Percentiles rank a stretch among this genome's conserved stretches.
Conservation (phyloP, 768 basidiomycete species). For the Suillus subalutaceus region DNA sequence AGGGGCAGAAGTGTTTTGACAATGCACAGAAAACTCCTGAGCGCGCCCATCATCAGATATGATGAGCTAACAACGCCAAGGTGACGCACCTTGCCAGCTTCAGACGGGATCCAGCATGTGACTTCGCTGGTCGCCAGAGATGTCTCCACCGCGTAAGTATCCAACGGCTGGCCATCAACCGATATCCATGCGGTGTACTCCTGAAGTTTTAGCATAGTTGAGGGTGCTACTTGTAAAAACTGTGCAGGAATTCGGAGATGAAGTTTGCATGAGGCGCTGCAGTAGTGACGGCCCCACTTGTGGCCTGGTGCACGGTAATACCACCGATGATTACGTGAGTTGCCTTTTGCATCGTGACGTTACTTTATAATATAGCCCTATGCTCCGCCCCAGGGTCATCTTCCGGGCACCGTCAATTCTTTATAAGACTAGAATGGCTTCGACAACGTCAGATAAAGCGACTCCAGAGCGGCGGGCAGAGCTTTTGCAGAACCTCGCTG, state of each 20-base stretch:
- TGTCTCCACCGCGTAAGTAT: constrained; percentile 29
- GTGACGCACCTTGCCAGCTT: constrained; percentile 27
- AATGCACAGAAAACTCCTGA: constrained; percentile 31
- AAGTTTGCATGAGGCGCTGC: constrained; percentile 3
- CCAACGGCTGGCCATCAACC: constrained; percentile 30
- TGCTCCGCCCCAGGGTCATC: not conserved
- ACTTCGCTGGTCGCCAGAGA: constrained; percentile 18
- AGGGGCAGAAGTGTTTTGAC: constrained; percentile 1
- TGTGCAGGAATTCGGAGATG: constrained; percentile 1
- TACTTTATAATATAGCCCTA: not conserved
- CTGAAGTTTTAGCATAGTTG: constrained; percentile 25
- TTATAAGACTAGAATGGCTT: constrained; percentile 22
- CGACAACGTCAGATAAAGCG: constrained; percentile 20
- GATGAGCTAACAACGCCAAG: not conserved
- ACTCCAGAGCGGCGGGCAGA: constrained; percentile 52
- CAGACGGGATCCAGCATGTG: constrained; percentile 33
- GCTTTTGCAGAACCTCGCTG: constrained; percentile 53
- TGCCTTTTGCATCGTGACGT: not conserved
- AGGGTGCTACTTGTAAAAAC: not conserved
- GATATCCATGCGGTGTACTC: constrained; percentile 29
- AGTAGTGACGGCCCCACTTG: not conserved
- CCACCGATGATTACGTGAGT: constrained; percentile 24
- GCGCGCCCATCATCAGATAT: not conserved
- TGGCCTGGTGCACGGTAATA: not conserved
- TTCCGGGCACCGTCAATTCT: constrained; percentile 12